Base-by-base conservation (phyloP, 768 basidiomycete genomes). In the Podaxis sp. region DNA sequence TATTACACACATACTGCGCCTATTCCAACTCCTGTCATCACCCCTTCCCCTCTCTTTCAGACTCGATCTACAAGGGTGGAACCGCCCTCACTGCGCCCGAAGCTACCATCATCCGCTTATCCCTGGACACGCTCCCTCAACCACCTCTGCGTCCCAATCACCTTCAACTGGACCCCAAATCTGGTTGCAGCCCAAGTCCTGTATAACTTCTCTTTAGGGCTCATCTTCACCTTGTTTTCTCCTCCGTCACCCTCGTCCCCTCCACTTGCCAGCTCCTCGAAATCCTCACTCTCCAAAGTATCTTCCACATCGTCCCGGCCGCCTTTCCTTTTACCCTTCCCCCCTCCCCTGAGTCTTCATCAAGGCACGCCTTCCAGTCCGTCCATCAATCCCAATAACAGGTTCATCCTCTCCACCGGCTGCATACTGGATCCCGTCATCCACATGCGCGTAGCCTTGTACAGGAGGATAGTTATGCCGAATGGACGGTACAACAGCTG, bases 131-230 rank as follows among this genome's bases (percentile, higher is more conserved):
- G 50, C 23, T 59, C 42, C 16, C 16, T 46, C 28, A 60, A 53
- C 59, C 59, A 60, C 16, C 59, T 23, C 18, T 60, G 50, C 25
- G 51, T 23, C 27, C 59, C 35, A n/a, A 54, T 60, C 18, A 46
- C n/a, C 16, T 44, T 52, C 21, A 60, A 35, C 9, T 50, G 59
- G 11, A 40, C 14, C 18, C 27, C 28, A 44, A 60, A 60, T 13
- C n/a, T 44, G 11, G 50, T 60, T 1, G 32, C 51, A 23, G 47
- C 32, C 51, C 59, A 60, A 4, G 40, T 35, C n/a, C 23, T 14
- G 27, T 37, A 28, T 6, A 54, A 16, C 32, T 21, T 60, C 25
- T 53, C 32, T n/a, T 60, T 60, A 2, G 58, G 40, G n/a, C 35
- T 37, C 32, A 13, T 44, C 46, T 9, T 16, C 10, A 16, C 28